Evolutionary conservation across 2,329 filamentous ascomycete species (phyloP), one percentile per base, ranked within the genome.

Genomic region (Penicillium griseofulvum): DNA sequence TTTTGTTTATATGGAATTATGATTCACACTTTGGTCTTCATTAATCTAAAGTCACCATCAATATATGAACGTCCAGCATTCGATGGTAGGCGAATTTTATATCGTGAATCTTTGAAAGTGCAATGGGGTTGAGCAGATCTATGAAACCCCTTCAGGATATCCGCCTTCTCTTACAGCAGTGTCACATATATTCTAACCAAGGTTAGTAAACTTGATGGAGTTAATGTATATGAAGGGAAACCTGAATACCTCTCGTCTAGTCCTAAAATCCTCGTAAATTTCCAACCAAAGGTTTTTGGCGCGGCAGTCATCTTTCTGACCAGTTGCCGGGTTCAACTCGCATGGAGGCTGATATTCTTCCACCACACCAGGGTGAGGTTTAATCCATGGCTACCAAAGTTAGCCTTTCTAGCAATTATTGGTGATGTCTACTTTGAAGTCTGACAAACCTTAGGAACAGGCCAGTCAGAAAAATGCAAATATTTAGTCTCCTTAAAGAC

Each of bases 401-500:
- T 6, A 49, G 46, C 16, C 10, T 29, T 17, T 19, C 16, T 11
- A 48, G 19, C 17, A 38, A n/a, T 4, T 5, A 14, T n/a, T 4
- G 26, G 9, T 2, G 19, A n/a, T 3, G 8, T 19, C 19, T 6
- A 37, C 2, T 17, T 22, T 9, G 1, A 28, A 8, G 2, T 6
- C 16, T 11, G 36, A 37, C 36, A 81, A 8, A 81, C 81, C 62
- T 87, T 87, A 1, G 83, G 83, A 6, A 87, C 65, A 16, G 42
- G 42, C 42, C 42, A 45, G 9, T 45, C 42, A n/a, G 42, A 45
- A 19, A 45, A 45, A 14, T 45, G 42, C 11, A 45, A 31, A 19
- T 45, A 45, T 58, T 86, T 87, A 2, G 83, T 80, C 60, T 87
- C 83, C 22, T 76, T 77, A 44, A 81, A 74, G 1, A 78, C 74